Evolutionary conservation across 495 filamentous ascomycete genomes (phyloP), one percentile per base, ranked within the genome.

Genomic region (Xylaria bambusicola): DNA sequence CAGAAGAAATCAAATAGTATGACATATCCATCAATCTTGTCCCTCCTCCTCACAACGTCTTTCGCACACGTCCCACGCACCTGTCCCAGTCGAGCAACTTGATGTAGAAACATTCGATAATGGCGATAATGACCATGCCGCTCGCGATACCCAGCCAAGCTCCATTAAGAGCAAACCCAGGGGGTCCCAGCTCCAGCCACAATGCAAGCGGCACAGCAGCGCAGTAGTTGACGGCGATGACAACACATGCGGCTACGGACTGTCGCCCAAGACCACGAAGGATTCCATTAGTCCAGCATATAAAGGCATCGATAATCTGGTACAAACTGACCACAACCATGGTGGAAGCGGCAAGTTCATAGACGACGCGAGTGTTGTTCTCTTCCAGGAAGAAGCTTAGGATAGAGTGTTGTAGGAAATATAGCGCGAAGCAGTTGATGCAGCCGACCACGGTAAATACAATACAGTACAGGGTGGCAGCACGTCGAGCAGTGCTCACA

Each of bases 191-290:
- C 0, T 82, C 82, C 1, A 83, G 77, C 15, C 80, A 82, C 66
- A 90, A 82, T 33, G 87, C 89, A 33, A 92, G 75, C 0, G 89
- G 89, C 68, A 93, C 83, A 3, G 85, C 88, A 42, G 89, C 78
- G n/a, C 72, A 77, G 71, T 92, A 93, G 69, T 92, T 92, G 40
- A 84, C 84, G 55, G 86, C 81, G 0, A 92, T 69, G 54, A 86
- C 86, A 17, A 91, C 81, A 63, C 88, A 92, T 2, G 88, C 88
- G 1, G 88, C 89, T 18, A 92, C 74, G 50, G 86, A 83, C 63
- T 93, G 89, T 41, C 86, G 78, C 1, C 89, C 72, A 0, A 73
- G 75, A 12, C 89, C 89, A 24, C 89, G 80, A 21, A 93, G 75
- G 38, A 90, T 76, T 29, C 89, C 89, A 56, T 90, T 89, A 58